These are phyloP conservation scores for Backusella westeae DNA, from an alignment of 192 early-diverging fungal genomes.

Conservation along the genomic window DNA sequence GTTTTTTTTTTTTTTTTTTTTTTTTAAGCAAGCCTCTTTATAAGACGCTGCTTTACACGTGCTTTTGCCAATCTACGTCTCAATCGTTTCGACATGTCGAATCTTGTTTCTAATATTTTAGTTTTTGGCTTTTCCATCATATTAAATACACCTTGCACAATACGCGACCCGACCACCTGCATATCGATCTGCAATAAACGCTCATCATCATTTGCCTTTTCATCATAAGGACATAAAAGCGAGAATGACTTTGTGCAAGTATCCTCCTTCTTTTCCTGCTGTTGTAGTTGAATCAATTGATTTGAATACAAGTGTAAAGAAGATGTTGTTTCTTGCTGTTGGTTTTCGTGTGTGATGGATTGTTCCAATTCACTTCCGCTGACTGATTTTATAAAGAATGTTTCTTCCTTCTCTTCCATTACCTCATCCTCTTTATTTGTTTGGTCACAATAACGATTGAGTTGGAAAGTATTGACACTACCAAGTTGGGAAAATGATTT, in stretches of 20 bases:
- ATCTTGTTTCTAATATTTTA: background rate
- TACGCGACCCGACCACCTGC: slow-evolving; percentile 62
- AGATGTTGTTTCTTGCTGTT: background rate
- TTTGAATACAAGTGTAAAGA: background rate
- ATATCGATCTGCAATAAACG: slow-evolving; percentile 69
- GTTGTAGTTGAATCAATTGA: background rate
- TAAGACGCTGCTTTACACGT: background rate
- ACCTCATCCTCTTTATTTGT: background rate
- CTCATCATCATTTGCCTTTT: slow-evolving; percentile 26
- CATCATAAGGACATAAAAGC: slow-evolving; percentile 33
- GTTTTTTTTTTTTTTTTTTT: background rate
- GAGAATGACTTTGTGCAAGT: slow-evolving; percentile 4
- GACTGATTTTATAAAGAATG: background rate
- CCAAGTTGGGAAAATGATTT: background rate
- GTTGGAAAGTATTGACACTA: background rate
- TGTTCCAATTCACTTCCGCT: slow-evolving; percentile 1
- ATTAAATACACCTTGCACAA: slow-evolving; percentile 40
- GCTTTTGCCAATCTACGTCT: slow-evolving; percentile 6
- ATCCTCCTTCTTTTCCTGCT: background rate
- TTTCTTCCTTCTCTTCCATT: slow-evolving; percentile 3
- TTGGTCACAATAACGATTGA: slow-evolving; percentile 6
- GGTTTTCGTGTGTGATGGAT: background rate
- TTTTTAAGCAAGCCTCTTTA: slow-evolving; percentile 5
- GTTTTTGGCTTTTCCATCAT: background rate
- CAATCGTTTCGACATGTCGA: background rate